Evolutionary conservation across 1,139 yeast genomes (phyloP).

Genomic region (Hansenula anomala): DNA sequence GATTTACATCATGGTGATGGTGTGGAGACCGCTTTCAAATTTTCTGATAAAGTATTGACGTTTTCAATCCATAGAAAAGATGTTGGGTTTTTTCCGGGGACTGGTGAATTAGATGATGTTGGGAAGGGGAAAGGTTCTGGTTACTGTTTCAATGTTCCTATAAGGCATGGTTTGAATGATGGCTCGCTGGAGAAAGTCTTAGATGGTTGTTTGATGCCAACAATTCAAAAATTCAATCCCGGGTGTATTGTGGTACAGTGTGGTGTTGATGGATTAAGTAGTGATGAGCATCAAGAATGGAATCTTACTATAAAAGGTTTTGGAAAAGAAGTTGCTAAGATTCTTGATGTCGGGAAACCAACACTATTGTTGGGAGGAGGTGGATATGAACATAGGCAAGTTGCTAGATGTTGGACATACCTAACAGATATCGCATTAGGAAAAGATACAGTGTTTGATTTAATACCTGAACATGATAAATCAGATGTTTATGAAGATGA

Average conservation of each 20-base stretch:
- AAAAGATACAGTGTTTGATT: constrained; percentile 21
- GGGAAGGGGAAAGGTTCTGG: constrained; percentile 34
- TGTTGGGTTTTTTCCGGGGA: constrained; percentile 69
- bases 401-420: constrained; percentile 63
- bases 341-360: constrained; percentile 30
- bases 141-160: constrained; percentile 49
- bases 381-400: constrained; percentile 62
- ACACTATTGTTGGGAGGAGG: constrained; percentile 70
- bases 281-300: constrained; percentile 65
- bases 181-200: constrained; percentile 33
- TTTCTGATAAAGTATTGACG: constrained; percentile 52
- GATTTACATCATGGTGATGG: constrained; percentile 84
- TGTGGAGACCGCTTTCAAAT: constrained; percentile 60
- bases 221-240: constrained; percentile 36
- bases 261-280: constrained; percentile 67
- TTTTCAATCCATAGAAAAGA: constrained; percentile 63
- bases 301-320: constrained; percentile 54
- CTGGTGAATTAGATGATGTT: constrained; percentile 41
- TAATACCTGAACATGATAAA: constrained; percentile 49
- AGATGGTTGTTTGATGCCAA: constrained; percentile 39
- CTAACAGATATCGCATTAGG: constrained; percentile 35
- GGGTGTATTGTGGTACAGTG: constrained; percentile 58
- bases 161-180: constrained; percentile 53
- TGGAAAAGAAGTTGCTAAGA: constrained; percentile 30
- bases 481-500: constrained; percentile 42